Evolutionary conservation across 148 eudicot species (phyloP).

Genomic region (Drosera capensis): DNA sequence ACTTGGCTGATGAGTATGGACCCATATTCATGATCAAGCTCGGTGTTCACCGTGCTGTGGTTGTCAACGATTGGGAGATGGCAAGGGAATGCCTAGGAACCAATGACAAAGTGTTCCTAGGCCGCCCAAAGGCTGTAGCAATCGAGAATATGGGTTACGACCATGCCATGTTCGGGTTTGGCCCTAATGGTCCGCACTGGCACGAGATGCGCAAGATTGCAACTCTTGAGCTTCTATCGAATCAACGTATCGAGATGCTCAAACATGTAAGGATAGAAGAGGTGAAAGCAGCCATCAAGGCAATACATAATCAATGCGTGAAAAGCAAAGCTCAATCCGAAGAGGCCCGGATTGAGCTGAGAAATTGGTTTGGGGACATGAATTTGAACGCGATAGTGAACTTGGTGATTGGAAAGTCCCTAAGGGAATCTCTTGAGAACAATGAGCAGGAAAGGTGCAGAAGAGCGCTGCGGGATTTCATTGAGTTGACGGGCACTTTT

Average conservation of each 20-base stretch:
- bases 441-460: constrained; percentile 5
- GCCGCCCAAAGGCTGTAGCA: constrained; percentile 12
- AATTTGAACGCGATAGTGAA: constrained; percentile 11
- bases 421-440: neutral
- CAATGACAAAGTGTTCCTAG: constrained; percentile 18
- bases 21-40: constrained; percentile 20
- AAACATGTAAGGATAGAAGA: constrained; percentile 10
- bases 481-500: constrained; percentile 8
- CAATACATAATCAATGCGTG: constrained; percentile 1
- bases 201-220: constrained; percentile 21
- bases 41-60: constrained; percentile 17
- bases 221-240: constrained; percentile 19
- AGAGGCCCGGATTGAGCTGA: constrained; percentile 15
- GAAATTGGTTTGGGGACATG: constrained; percentile 19
- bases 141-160: constrained; percentile 15
- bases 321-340: neutral
- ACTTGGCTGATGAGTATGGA: constrained; percentile 24
- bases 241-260: constrained; percentile 8
- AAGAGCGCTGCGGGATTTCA: constrained; percentile 7
- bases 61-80: constrained; percentile 25
- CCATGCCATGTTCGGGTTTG: constrained; percentile 19
- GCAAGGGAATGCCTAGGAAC: constrained; percentile 26
- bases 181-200: constrained; percentile 28
- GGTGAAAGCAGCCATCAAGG: constrained; percentile 11
- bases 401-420: constrained; percentile 21